Conservation (phyloP, 1,284 basidiomycete genomes). For the Trichosporon ovoides region DNA sequence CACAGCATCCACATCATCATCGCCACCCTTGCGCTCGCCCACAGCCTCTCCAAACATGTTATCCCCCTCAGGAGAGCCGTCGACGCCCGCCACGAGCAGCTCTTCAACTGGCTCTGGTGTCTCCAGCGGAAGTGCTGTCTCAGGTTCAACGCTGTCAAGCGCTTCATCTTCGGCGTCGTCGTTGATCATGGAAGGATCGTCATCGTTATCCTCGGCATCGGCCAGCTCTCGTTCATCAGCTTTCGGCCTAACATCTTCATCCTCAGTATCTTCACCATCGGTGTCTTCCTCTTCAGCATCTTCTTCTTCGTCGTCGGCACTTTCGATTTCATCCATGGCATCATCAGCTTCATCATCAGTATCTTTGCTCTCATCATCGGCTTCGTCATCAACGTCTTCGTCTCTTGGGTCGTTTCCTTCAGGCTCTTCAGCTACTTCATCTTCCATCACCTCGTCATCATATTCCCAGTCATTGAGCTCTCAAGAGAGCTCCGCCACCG, state of each 20-base stretch:
- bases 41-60: neutral
- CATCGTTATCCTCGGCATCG: neutral
- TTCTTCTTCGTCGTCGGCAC: neutral
- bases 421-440: neutral
- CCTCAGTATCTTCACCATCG: neutral
- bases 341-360: neutral
- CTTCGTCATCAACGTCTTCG: slow-evolving; percentile 1
- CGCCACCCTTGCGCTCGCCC: neutral
- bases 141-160: slow-evolving; percentile 8
- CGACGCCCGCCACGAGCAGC: neutral
- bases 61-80: neutral
- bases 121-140: neutral
- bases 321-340: neutral
- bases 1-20: neutral
- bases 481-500: neutral
- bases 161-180: neutral
- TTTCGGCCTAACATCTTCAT: neutral
- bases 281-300: neutral
- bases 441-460: neutral
- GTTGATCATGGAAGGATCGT: neutral
- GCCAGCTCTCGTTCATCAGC: neutral
- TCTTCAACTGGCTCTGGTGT: neutral
- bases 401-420: neutral
- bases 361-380: neutral
- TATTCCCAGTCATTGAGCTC: neutral